Conservation (phyloP, 2,329 filamentous ascomycete species). For the Plenodomus biglobosus region DNA sequence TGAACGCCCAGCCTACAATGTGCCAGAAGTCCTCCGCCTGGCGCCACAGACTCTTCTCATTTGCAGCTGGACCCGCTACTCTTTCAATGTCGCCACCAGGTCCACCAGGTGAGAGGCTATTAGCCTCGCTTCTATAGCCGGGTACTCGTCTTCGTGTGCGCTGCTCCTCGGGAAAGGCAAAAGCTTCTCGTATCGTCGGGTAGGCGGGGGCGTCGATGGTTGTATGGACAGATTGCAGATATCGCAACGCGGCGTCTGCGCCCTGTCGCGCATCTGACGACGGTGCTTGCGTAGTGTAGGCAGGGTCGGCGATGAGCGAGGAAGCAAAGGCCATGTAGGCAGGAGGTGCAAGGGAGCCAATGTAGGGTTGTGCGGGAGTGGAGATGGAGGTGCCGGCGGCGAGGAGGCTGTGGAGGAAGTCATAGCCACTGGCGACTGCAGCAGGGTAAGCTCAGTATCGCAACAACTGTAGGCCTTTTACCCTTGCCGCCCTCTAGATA, state of each 20-base stretch:
- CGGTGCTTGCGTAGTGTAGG: constrained; percentile 71
- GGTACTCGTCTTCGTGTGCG: constrained; percentile 26
- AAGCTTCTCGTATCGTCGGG: constrained; percentile 69
- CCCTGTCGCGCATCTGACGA: constrained; percentile 63
- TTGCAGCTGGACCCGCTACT: constrained; percentile 55
- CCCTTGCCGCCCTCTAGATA: constrained; percentile 42
- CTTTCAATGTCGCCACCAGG: constrained; percentile 46
- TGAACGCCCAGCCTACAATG: constrained; percentile 87
- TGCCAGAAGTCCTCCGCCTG: constrained; percentile 88
- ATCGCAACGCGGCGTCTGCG: constrained; percentile 66
- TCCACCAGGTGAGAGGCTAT: constrained; percentile 27
- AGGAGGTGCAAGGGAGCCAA: constrained; percentile 67
- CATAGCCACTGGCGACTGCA: constrained; percentile 37
- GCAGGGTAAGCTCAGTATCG: constrained; percentile 2
- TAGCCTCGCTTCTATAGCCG: constrained; percentile 18
- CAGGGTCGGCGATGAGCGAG: constrained; percentile 80
- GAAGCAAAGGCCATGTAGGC: constrained; percentile 75
- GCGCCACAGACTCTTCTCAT: constrained; percentile 68
- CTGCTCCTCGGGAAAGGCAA: constrained; percentile 59
- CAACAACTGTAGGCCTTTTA: constrained; percentile 5
- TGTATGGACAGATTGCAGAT: constrained; percentile 67
- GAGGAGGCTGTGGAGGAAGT: constrained; percentile 41
- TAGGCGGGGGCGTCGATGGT: constrained; percentile 67
- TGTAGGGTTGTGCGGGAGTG: constrained; percentile 37
- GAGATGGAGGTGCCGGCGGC: constrained; percentile 37